Evolutionary conservation across 2,329 filamentous ascomycete species (phyloP).

Genomic region (Arthrinium puccinioides): DNA sequence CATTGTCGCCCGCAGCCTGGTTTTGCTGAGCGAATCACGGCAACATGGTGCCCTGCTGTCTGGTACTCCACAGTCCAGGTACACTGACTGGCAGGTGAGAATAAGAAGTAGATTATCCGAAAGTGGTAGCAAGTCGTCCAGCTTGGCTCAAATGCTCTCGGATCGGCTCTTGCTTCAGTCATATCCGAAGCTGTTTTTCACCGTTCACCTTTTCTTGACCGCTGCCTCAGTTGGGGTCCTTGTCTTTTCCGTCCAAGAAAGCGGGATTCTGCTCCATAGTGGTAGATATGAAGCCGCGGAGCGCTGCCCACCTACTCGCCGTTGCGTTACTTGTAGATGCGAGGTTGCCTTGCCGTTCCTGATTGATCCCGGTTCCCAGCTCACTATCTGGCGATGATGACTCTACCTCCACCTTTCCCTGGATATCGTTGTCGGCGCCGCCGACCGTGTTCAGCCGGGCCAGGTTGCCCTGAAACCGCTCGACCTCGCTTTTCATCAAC

Average conservation of each 20-base stretch:
- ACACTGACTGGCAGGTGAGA: no score
- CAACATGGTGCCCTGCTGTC: no score
- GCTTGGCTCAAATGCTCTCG: no score
- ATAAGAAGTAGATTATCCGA: no score
- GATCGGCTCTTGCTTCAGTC: no score
- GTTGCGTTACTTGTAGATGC: conserved; percentile 24
- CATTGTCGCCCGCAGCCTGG: no score
- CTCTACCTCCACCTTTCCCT: conserved; percentile 1
- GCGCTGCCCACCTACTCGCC: conserved; percentile 66
- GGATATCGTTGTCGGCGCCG: conserved; percentile 7
- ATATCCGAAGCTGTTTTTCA: no score
- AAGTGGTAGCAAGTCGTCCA: no score
- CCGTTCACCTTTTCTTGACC: no score
- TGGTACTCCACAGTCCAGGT: no score
- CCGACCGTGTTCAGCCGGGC: conserved; percentile 54
- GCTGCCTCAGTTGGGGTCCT: background rate
- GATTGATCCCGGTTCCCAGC: conserved; percentile 12
- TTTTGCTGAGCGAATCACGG: no score
- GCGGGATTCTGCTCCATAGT: conserved; percentile 87
- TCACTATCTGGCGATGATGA: no score
- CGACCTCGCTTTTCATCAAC: conserved; percentile 72
- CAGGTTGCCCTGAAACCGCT: conserved; percentile 78
- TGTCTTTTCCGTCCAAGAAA: conserved; percentile 40
- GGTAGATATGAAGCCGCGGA: conserved; percentile 75
- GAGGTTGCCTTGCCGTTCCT: conserved; percentile 12